Conservation (phyloP, 306 rosid species). For the Sphenostylis stenocarpa region DNA sequence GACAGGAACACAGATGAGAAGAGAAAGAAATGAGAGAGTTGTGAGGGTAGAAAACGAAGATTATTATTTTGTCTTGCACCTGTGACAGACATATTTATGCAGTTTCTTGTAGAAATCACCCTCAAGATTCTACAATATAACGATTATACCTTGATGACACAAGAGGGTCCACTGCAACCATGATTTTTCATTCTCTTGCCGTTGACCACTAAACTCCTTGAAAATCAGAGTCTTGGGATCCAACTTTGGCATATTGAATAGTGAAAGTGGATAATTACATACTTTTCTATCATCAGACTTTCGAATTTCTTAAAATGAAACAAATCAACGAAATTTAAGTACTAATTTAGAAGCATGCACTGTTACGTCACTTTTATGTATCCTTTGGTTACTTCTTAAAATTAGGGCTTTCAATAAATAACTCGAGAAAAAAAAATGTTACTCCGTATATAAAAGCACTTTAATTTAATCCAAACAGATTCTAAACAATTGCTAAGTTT, state of each 20-base stretch:
- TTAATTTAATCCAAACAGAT: no score
- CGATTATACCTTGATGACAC: slow-evolving; percentile 35
- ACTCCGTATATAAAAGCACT: no score
- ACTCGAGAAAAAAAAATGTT: no score
- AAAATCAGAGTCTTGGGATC: slow-evolving; percentile 3
- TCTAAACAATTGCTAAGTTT: not conserved
- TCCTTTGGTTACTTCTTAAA: no score
- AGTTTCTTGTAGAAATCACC: slow-evolving; percentile 26
- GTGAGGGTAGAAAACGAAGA: slow-evolving; percentile 19
- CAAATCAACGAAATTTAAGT: not conserved
- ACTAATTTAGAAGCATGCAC: not conserved
- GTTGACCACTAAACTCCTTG: slow-evolving; percentile 35
- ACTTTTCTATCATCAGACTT: not conserved
- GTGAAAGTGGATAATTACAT: slow-evolving; percentile 9
- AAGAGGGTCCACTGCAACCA: slow-evolving; percentile 27
- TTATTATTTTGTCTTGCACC: slow-evolving; percentile 16
- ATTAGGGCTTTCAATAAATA: no score
- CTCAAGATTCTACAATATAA: slow-evolving; percentile 36
- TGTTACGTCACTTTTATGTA: no score
- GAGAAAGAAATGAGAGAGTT: not conserved
- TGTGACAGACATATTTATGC: slow-evolving; percentile 44
- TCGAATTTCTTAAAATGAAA: slow-evolving; percentile 4
- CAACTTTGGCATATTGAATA: not conserved
- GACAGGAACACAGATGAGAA: not conserved
- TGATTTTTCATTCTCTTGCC: slow-evolving; percentile 20